Evolutionary conservation across 2,329 filamentous ascomycete species (phyloP).

Genomic region (Diaporthe capsici): DNA sequence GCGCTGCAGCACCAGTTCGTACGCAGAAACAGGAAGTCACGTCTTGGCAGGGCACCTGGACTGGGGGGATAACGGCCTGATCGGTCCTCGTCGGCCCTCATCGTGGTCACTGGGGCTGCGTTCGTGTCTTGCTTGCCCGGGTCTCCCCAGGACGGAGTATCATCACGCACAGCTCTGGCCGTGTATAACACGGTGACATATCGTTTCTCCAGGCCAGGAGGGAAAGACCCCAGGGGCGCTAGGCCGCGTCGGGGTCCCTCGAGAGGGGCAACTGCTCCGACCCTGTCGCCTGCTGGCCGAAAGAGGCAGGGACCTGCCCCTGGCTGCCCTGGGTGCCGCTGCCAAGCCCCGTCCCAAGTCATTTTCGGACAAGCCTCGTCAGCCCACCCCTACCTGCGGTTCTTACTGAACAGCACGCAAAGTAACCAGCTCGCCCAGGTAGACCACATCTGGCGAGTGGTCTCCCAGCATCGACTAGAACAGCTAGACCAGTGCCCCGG

Average conservation of each 20-base stretch:
- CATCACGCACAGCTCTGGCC: not conserved
- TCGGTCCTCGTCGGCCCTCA: not conserved
- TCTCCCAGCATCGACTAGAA: not conserved
- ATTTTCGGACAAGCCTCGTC: constrained; percentile 20
- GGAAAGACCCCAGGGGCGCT: constrained; percentile 14
- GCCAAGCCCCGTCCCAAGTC: constrained; percentile 19
- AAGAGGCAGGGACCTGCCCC: constrained; percentile 28
- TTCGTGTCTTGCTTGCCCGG: constrained; percentile 1
- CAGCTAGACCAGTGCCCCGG: not conserved
- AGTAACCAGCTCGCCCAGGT: not conserved
- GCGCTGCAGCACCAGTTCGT: not conserved
- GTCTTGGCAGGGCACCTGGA: not conserved
- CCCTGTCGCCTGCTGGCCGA: constrained; percentile 22
- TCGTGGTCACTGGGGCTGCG: not conserved
- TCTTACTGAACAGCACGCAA: not conserved
- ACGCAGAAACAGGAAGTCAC: not conserved
- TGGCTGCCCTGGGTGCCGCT: constrained; percentile 8
- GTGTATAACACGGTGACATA: constrained; percentile 11
- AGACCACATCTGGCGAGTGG: not conserved
- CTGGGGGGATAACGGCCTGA: not conserved
- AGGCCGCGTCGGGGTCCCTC: constrained; percentile 18
- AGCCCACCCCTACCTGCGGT: constrained; percentile 5
- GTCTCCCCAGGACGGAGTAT: not conserved
- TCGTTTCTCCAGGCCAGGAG: constrained; percentile 7
- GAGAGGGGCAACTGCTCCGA: constrained; percentile 33